Conservation (phyloP, 2,329 filamentous ascomycete genomes). For the Aureobasidium sp. region DNA sequence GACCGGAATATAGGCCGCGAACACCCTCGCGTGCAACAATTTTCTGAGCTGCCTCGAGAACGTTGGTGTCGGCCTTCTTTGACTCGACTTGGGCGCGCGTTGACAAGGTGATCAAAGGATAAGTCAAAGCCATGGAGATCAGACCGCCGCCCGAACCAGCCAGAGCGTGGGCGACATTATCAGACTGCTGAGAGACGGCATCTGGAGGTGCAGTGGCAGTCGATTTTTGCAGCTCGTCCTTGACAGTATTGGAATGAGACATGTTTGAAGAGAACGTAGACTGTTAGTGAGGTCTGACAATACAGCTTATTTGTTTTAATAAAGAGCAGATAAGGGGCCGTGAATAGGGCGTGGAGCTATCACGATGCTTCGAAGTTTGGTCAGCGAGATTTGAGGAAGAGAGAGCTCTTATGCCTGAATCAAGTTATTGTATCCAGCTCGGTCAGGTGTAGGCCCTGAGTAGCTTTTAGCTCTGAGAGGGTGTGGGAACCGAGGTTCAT, state of each 20-base stretch:
- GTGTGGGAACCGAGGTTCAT: constrained; percentile 9
- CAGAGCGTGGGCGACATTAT: constrained; percentile 94
- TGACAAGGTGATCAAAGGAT: constrained; percentile 93
- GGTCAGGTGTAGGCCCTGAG: constrained; percentile 11
- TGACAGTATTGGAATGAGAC: constrained; percentile 33
- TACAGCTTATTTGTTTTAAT: not conserved
- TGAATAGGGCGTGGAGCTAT: not conserved
- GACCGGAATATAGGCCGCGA: constrained; percentile 79
- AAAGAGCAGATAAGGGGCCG: not conserved
- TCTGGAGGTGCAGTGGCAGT: constrained; percentile 33
- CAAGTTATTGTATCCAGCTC: constrained; percentile 10
- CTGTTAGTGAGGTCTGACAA: too few relatives aligned
- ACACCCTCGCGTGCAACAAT: constrained; percentile 91
- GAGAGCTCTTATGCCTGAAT: constrained; percentile 8
- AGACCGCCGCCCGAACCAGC: constrained; percentile 86
- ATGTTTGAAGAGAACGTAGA: constrained; percentile 23
- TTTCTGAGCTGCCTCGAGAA: constrained; percentile 71
- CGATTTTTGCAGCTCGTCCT: constrained; percentile 23
- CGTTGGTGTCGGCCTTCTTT: constrained; percentile 78
- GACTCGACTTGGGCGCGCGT: constrained; percentile 97
- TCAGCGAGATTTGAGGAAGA: not conserved
- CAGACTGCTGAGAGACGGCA: constrained; percentile 72
- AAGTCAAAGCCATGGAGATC: constrained; percentile 93
- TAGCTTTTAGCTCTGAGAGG: constrained; percentile 10
- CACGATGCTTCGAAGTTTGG: not conserved